Percentiles rank a stretch among this genome's conserved stretches.
These are phyloP conservation scores for Xylariaceae sp. DNA, from an alignment of 2,329 filamentous ascomycete genomes.

Conservation along the genomic window DNA sequence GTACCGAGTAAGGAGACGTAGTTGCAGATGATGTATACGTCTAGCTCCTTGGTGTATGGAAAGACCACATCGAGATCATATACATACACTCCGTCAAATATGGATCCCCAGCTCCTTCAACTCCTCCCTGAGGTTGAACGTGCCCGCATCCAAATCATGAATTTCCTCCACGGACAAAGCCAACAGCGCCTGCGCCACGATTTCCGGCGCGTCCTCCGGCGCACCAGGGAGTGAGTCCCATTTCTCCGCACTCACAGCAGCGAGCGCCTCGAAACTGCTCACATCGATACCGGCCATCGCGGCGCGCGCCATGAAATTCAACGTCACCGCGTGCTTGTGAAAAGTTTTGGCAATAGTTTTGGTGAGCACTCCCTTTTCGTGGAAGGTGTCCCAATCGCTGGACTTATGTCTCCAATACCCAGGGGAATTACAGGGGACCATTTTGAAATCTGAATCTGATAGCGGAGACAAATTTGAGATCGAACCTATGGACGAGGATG, in stretches of 20 bases:
- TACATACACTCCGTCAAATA: not conserved
- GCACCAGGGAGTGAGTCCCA: conserved; percentile 1
- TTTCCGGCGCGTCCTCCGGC: conserved; percentile 2
- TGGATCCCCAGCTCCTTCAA: conserved; percentile 1
- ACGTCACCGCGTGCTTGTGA: not conserved
- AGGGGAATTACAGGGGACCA: no score
- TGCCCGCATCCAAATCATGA: not conserved
- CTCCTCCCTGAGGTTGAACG: not conserved
- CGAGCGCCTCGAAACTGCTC: conserved; percentile 4
- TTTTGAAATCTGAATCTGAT: no score
- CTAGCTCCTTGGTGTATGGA: no score
- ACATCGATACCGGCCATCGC: not conserved
- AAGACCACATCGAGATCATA: no score
- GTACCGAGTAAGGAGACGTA: no score
- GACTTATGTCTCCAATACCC: no score
- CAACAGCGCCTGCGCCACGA: not conserved
- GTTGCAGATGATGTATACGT: no score
- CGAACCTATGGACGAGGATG: no score
- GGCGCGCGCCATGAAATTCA: conserved; percentile 15
- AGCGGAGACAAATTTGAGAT: no score
- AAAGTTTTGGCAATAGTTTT: not conserved
- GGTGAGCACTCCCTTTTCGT: no score
- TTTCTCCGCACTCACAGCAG: not conserved
- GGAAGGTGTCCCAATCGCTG: no score
- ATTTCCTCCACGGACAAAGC: not conserved